Conservation (phyloP, 768 basidiomycete genomes). For the Exidia glandulosa region DNA sequence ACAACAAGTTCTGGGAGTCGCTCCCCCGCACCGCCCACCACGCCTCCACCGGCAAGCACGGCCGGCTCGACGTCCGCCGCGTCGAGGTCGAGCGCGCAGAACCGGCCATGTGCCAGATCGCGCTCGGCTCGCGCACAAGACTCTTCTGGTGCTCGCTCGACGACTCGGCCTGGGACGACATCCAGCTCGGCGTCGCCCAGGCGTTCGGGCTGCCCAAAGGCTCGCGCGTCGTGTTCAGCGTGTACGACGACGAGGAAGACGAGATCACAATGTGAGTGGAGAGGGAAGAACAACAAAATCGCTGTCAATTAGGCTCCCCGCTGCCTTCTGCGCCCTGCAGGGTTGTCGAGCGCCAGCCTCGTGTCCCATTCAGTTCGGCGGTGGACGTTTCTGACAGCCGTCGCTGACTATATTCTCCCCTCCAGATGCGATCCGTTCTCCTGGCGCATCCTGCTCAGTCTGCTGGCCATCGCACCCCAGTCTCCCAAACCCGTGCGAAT, state of each 20-base stretch:
- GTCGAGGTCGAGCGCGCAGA: neutral
- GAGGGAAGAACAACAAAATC: no score
- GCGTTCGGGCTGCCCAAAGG: neutral
- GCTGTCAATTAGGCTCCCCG: no score
- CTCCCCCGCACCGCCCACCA: neutral
- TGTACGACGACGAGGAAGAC: neutral
- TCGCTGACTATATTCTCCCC: neutral
- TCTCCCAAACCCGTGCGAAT: neutral
- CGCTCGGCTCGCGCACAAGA: neutral
- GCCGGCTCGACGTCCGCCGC: neutral
- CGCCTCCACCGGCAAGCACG: neutral
- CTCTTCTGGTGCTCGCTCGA: conserved; percentile 1
- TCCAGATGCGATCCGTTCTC: neutral
- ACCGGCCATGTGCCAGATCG: neutral
- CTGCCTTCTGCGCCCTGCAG: no score
- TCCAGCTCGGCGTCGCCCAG: neutral
- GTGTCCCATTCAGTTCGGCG: neutral
- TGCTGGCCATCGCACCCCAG: neutral
- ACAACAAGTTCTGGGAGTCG: neutral
- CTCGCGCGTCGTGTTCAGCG: neutral
- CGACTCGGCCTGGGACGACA: neutral
- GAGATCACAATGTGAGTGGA: neutral
- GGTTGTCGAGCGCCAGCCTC: no score
- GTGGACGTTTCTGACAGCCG: neutral
- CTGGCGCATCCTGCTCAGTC: neutral